These are phyloP conservation scores for Solanum peruvianum DNA, from an alignment of 257 asterid genomes.

Conservation along the genomic window DNA sequence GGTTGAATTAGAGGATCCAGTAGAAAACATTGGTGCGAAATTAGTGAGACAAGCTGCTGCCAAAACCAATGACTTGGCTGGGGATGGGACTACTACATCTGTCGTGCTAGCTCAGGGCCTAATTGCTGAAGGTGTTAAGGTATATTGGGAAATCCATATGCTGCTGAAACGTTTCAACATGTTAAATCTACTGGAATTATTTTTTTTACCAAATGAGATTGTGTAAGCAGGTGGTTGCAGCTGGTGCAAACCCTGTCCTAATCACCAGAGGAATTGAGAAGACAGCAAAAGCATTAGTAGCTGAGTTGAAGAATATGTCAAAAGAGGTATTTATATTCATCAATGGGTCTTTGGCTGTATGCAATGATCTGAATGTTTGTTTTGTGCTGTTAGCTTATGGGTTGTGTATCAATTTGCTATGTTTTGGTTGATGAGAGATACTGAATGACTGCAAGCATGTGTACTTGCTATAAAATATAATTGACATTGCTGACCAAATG, in stretches of 20 bases:
- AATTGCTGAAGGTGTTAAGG: conserved; percentile 97
- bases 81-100: conserved; percentile 96
- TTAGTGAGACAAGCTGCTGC: conserved; percentile 97
- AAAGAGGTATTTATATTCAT: conserved; percentile 52
- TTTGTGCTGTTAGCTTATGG: neutral
- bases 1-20: conserved; percentile 98
- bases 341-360: neutral
- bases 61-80: conserved; percentile 96
- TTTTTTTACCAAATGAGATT: neutral
- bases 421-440: neutral
- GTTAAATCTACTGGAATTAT: neutral
- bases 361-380: neutral
- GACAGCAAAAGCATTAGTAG: conserved; percentile 87
- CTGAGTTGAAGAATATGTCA: conserved; percentile 72
- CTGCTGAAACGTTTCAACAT: neutral
- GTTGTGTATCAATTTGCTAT: neutral
- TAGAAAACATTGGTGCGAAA: conserved; percentile 95
- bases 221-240: conserved; percentile 72
- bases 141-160: neutral
- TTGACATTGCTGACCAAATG: neutral
- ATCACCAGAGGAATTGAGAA: conserved; percentile 94
- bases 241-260: conserved; percentile 93
- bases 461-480: too few relatives aligned
- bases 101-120: conserved; percentile 98
- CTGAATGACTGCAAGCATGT: neutral